phyloP scores from a whole-genome alignment of 345 rosid genomes.

The Lepidium africanum region DNA sequence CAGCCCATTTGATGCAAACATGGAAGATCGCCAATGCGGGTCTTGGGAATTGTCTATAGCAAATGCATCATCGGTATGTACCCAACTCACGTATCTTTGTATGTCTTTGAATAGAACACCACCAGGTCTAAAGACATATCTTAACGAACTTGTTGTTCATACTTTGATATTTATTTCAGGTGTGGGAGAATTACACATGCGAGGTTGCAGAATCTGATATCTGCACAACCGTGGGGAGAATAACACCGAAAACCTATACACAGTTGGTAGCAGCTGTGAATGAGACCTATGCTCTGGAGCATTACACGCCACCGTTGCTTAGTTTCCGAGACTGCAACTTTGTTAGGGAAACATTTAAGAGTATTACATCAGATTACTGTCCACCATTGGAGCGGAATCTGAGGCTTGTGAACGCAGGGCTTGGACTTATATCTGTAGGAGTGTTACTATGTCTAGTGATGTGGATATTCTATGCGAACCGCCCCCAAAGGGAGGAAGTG shows the following conservation, averaged over 20 bases:
- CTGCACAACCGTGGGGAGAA: conserved; percentile 77
- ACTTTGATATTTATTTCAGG: conserved; percentile 30
- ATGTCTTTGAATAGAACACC: neutral
- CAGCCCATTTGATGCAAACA: conserved; percentile 59
- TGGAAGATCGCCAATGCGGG: conserved; percentile 55
- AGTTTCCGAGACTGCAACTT: conserved; percentile 83
- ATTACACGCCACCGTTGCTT: conserved; percentile 82
- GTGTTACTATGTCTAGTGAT: conserved; percentile 84
- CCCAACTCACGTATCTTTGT: neutral
- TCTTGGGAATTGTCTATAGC: conserved; percentile 60
- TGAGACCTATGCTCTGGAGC: conserved; percentile 78
- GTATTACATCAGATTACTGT: conserved; percentile 63
- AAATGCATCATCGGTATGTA: conserved; percentile 71
- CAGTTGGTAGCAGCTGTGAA: conserved; percentile 73
- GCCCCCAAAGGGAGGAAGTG: conserved; percentile 99
- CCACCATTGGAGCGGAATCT: conserved; percentile 68
- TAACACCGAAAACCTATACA: conserved; percentile 49
- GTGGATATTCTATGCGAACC: conserved; percentile 90
- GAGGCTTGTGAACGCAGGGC: conserved; percentile 64
- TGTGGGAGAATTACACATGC: conserved; percentile 67
- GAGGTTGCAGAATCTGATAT: conserved; percentile 37
- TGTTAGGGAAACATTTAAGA: conserved; percentile 69
- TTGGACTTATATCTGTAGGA: conserved; percentile 78
- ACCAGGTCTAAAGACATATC: neutral
- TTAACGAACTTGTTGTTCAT: neutral